Conservation (phyloP, 2,329 filamentous ascomycete species). For the Microdochium paspali region DNA sequence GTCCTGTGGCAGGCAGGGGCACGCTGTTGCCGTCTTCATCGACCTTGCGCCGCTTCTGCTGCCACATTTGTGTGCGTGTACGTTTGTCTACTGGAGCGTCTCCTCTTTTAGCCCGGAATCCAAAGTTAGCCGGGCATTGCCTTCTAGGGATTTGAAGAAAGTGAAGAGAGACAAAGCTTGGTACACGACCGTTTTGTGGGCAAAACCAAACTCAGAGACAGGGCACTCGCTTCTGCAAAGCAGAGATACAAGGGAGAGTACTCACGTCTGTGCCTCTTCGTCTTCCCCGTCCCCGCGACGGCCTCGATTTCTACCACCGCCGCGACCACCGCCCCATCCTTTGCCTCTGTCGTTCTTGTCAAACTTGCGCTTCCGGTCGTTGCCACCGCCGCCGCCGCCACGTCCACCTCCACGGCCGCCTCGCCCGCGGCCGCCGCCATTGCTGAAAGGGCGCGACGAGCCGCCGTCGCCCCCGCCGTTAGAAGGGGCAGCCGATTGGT, state of each 20-base stretch:
- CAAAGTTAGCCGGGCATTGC: constrained; percentile 33
- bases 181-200: too few relatives aligned
- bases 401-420: constrained; percentile 3
- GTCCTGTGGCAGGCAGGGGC: constrained; percentile 9
- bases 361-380: constrained; percentile 8
- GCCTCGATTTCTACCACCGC: background rate
- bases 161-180: background rate
- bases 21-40: constrained; percentile 19
- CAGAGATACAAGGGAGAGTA: constrained; percentile 8
- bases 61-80: constrained; percentile 36
- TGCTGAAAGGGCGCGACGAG: background rate
- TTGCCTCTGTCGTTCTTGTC: constrained; percentile 4
- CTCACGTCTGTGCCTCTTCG: constrained; percentile 5
- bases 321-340: background rate
- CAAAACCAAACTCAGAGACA: too few relatives aligned
- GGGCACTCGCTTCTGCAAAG: too few relatives aligned
- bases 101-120: constrained; percentile 26
- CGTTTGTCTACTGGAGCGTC: constrained; percentile 41
- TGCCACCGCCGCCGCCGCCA: background rate
- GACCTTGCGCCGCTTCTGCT: constrained; percentile 44
- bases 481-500: background rate
- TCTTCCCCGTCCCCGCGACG: background rate
- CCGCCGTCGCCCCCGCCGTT: background rate
- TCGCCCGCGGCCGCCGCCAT: constrained; percentile 6
- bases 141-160: constrained; percentile 5